Conservation (phyloP, 257 asterid species). For the Anisodus acutangulus region DNA sequence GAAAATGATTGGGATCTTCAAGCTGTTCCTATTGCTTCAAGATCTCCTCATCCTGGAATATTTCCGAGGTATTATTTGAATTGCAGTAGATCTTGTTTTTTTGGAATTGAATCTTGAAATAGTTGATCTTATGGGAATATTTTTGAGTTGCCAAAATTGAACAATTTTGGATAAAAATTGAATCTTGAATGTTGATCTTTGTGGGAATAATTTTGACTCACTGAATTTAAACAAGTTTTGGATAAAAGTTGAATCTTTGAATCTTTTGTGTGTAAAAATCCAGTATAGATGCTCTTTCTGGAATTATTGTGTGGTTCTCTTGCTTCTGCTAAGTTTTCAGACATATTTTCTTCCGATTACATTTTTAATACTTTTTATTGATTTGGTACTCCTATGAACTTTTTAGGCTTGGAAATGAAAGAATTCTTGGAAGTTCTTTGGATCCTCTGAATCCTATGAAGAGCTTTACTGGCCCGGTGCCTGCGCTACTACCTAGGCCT, state of each 20-base stretch:
- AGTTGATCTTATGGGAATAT: neutral
- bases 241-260: too few species aligned
- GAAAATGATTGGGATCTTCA: slow-evolving; percentile 97
- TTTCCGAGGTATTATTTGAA: slow-evolving; percentile 63
- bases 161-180: slow-evolving; percentile 20
- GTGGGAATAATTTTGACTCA: too few species aligned
- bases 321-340: neutral
- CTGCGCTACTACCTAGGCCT: slow-evolving; percentile 40
- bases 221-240: too few species aligned
- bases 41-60: slow-evolving; percentile 74
- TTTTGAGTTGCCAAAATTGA: neutral
- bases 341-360: neutral
- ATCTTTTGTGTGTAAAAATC: neutral
- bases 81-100: too few species aligned
- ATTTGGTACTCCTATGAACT: slow-evolving; percentile 13
- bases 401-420: slow-evolving; percentile 63
- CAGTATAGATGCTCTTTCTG: slow-evolving; percentile 21
- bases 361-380: neutral
- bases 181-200: slow-evolving; percentile 12
- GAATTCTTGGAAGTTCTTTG: slow-evolving; percentile 51
- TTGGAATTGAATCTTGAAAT: neutral
- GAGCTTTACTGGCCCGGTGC: slow-evolving; percentile 42
- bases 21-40: slow-evolving; percentile 82
- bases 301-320: neutral
- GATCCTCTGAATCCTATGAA: slow-evolving; percentile 54